phyloP scores from a whole-genome alignment of 1,139 yeast genomes.

The Kodamaea derodonti region DNA sequence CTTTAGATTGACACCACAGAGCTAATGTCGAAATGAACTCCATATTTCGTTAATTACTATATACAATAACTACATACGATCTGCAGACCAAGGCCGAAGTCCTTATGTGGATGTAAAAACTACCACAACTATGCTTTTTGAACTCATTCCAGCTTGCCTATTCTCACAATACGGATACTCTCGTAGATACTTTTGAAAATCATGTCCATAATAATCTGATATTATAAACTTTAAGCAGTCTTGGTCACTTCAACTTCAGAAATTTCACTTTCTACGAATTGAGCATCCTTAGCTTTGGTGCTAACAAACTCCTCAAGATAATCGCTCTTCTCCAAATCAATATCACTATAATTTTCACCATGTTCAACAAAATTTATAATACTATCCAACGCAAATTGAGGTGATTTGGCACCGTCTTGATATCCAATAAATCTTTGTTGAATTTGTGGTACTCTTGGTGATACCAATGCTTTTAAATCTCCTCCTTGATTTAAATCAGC shows the following conservation, averaged over 20 bases:
- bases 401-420: slow-evolving; percentile 67
- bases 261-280: slow-evolving; percentile 4
- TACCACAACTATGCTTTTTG: too few species aligned
- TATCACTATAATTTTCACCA: slow-evolving; percentile 51
- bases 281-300: slow-evolving; percentile 16
- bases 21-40: too few species aligned
- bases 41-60: background rate
- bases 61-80: too few species aligned
- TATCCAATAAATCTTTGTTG: slow-evolving; percentile 69
- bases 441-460: slow-evolving; percentile 65
- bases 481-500: slow-evolving; percentile 36
- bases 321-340: slow-evolving; percentile 34
- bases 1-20: too few species aligned
- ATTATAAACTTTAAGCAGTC: too few species aligned
- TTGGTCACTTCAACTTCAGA: too few species aligned
- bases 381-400: slow-evolving; percentile 68
- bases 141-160: too few species aligned
- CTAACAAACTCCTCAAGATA: slow-evolving; percentile 46
- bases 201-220: too few species aligned
- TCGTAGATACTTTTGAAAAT: too few species aligned
- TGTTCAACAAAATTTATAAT: slow-evolving; percentile 70
- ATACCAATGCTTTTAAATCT: slow-evolving; percentile 69
- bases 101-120: too few species aligned
- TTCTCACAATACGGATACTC: too few species aligned
- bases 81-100: too few species aligned